Conservation (phyloP, 2,329 filamentous ascomycete genomes). For the Boeremia lycopersici region DNA sequence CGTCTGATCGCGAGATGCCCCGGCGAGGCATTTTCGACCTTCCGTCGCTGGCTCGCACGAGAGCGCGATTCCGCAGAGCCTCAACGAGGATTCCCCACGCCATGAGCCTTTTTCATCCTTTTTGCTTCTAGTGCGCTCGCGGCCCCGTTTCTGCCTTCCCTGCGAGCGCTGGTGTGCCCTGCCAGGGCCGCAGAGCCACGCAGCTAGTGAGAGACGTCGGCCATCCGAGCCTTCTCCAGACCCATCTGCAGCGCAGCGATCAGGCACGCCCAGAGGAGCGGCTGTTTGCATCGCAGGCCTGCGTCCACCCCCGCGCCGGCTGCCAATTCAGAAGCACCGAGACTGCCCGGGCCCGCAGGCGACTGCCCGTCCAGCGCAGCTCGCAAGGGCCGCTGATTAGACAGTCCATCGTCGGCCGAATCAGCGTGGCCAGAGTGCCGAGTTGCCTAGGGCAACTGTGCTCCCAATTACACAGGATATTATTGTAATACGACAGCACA, state of each 20-base stretch:
- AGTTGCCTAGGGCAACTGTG: conserved; percentile 21
- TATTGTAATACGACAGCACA: conserved; percentile 17
- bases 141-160: conserved; percentile 13
- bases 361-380: conserved; percentile 1
- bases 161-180: conserved; percentile 1
- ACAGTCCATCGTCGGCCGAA: conserved; percentile 16
- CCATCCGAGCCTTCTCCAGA: conserved; percentile 18
- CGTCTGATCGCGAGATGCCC: conserved; percentile 13
- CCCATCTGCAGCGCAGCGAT: conserved; percentile 14
- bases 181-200: background rate
- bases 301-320: conserved; percentile 18
- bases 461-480: conserved; percentile 19
- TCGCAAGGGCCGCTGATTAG: conserved; percentile 8
- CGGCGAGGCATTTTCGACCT: conserved; percentile 20
- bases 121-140: conserved; percentile 13
- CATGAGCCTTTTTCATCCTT: conserved; percentile 17
- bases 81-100: conserved; percentile 21
- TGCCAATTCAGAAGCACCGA: conserved; percentile 17
- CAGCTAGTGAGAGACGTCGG: background rate
- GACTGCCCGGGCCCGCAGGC: conserved; percentile 15
- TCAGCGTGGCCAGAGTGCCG: conserved; percentile 14
- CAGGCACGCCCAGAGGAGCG: conserved; percentile 15
- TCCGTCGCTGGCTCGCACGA: conserved; percentile 17
- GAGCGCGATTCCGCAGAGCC: conserved; percentile 18
- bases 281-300: conserved; percentile 20